phyloP scores from a whole-genome alignment of 257 asterid species.

The Osmanthus fragrans region DNA sequence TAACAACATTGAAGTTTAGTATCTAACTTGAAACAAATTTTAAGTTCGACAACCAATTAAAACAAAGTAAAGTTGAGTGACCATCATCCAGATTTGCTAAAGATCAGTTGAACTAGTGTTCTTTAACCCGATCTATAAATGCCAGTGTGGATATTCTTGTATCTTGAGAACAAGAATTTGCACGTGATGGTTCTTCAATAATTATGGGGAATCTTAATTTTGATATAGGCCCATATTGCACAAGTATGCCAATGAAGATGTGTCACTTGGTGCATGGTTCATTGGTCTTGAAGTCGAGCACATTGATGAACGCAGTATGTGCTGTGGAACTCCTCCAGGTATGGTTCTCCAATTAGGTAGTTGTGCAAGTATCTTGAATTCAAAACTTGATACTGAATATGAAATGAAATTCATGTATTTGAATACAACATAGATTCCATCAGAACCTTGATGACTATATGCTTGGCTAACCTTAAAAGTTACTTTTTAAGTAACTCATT shows the following conservation, averaged over 20 bases:
- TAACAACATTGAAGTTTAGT: background rate
- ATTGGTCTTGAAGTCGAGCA: constrained; percentile 37
- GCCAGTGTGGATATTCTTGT: background rate
- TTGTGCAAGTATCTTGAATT: background rate
- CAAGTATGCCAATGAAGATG: constrained; percentile 41
- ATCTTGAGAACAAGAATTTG: background rate
- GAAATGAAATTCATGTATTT: background rate
- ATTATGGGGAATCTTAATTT: background rate
- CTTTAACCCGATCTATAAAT: background rate
- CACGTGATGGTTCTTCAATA: background rate
- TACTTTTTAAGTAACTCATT: background rate
- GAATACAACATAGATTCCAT: background rate
- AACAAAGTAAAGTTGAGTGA: background rate
- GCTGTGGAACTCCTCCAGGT: constrained; percentile 33
- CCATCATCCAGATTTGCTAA: background rate
- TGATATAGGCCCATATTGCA: constrained; percentile 25
- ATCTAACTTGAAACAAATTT: background rate
- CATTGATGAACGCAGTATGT: constrained; percentile 29
- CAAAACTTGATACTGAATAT: background rate
- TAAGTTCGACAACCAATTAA: background rate
- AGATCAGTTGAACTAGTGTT: background rate
- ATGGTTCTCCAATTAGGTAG: background rate
- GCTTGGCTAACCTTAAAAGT: background rate
- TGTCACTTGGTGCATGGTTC: constrained; percentile 38
- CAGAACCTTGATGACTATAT: background rate